phyloP scores from a whole-genome alignment of 331 rosid genomes.

The Pyracantha coccinea region DNA sequence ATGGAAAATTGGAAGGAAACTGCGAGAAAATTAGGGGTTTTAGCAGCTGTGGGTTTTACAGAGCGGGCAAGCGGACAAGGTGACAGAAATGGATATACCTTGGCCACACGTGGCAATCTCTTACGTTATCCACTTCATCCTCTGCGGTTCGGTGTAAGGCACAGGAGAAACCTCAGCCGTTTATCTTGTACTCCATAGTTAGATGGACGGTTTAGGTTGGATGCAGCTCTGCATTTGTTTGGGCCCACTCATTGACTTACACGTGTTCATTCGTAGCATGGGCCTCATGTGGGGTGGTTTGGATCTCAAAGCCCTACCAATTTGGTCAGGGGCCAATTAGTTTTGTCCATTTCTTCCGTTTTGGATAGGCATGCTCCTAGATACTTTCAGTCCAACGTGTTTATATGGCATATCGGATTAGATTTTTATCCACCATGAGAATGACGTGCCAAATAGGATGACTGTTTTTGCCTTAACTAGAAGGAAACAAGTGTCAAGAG shows the following conservation, averaged over 20 bases:
- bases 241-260: not conserved
- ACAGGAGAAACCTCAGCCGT: not conserved
- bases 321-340: not conserved
- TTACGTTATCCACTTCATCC: conserved; percentile 10
- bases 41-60: not conserved
- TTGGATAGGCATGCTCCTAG: not conserved
- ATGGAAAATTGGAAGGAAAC: not conserved
- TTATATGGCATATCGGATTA: not conserved
- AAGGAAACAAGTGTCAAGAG: no score
- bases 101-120: conserved; percentile 10
- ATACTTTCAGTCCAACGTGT: not conserved
- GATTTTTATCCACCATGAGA: not conserved
- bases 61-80: not conserved
- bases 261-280: not conserved
- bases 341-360: not conserved
- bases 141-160: not conserved
- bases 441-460: not conserved
- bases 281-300: not conserved
- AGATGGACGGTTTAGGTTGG: not conserved
- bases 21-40: not conserved
- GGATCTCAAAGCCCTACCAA: not conserved
- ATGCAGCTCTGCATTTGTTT: not conserved
- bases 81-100: not conserved
- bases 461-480: no score
- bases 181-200: not conserved